Evolutionary conservation across 2,329 filamentous ascomycete species (phyloP).

Genomic region (Trichocomaceae sp.): DNA sequence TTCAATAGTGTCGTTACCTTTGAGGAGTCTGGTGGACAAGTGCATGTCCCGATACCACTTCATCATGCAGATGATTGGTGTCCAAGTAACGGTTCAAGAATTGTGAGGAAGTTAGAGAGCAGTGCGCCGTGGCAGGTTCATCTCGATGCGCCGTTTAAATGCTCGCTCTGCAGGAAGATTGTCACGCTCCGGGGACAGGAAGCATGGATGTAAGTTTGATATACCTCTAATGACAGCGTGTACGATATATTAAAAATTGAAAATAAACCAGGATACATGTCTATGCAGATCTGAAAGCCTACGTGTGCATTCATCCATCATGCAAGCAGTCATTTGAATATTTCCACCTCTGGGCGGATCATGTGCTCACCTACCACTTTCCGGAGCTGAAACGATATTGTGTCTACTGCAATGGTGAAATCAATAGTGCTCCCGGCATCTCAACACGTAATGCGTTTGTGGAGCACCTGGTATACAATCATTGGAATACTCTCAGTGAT

Average conservation of each 20-base stretch:
- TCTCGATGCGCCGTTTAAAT: conserved; percentile 8
- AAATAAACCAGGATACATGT: conserved; percentile 1
- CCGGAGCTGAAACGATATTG: conserved; percentile 7
- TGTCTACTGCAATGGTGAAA: conserved; percentile 3
- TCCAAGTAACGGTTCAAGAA: conserved; percentile 4
- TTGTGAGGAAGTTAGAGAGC: neutral
- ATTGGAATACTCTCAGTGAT: conserved; percentile 1
- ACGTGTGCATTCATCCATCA: conserved; percentile 3
- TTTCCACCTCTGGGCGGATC: conserved; percentile 8
- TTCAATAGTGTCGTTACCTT: conserved; percentile 10
- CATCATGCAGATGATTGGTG: conserved; percentile 7
- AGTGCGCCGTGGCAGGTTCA: conserved; percentile 6
- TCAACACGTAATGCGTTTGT: conserved; percentile 8
- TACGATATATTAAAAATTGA: neutral
- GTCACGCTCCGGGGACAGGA: conserved; percentile 7
- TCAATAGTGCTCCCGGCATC: neutral
- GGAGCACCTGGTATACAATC: conserved; percentile 8
- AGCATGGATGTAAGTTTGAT: conserved; percentile 7
- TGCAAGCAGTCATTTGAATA: conserved; percentile 8
- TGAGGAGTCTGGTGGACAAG: conserved; percentile 5
- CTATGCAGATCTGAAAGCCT: conserved; percentile 8
- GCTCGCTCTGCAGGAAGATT: conserved; percentile 3
- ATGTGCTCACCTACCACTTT: conserved; percentile 4
- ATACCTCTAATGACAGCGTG: neutral
- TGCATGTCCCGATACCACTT: conserved; percentile 4